Evolutionary conservation across 768 basidiomycete species (phyloP), one percentile per base, ranked within the genome.

Genomic region (Tricholoma matsutake): DNA sequence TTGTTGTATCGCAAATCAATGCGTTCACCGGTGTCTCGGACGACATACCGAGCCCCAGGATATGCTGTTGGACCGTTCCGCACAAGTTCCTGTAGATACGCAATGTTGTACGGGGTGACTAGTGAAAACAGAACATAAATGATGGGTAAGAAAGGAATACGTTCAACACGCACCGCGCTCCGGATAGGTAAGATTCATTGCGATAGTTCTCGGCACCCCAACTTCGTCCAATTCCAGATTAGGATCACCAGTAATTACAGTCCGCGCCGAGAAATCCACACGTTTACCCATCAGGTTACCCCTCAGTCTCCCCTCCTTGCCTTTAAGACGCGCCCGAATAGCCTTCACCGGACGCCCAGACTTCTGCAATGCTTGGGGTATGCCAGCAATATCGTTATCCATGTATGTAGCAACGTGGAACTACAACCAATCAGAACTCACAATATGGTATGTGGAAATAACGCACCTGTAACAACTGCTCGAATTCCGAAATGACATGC

Each of bases 201-300:
- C 96, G 57, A 99, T 98, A 66, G 87, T 92, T 67, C 79, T 86
- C 8, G 97, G 97, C 1, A 99, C 97, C 45, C 97, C 97, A 61
- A 99, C 97, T 69, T 99, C 91, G 64, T 99, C 97, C 67, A 98
- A 76, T 68, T 96, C 91, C 61, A 99, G 71, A 77, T 98, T 98
- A 5, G 97, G 97, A 75, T 98, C 97, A 72, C 97, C 97, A 13
- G 97, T 98, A 71, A 99, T 99, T 68, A 99, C 97, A 16, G 96
- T 99, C 61, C 97, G 92, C 1, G 97, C 97, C 1, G 97, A 99
- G 74, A 98, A 98, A 70, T 98, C 97, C 58, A 99, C 97, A 75
- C 97, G 94, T 76, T 98, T 98, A 53, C 97, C 97, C 97, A 98
- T 98, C 75, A 99, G 72, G 73, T 98, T 99, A 34, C 97, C 97